phyloP scores from a whole-genome alignment of 1,284 basidiomycete genomes.

The Cutaneotrichosporon daszewskae region DNA sequence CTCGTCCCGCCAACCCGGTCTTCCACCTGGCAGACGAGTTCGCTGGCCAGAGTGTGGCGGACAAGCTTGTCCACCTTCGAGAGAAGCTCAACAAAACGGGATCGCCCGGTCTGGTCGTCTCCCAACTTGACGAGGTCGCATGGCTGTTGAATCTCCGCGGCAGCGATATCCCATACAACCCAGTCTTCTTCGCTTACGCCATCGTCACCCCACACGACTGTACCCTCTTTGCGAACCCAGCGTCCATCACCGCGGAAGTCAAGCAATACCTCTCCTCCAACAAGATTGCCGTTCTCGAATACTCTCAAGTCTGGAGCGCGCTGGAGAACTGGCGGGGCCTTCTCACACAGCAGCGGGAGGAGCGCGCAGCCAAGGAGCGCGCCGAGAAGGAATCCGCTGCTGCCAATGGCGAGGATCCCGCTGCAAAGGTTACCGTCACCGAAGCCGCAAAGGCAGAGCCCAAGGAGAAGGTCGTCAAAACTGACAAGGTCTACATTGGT shows the following conservation, averaged over 20 bases:
- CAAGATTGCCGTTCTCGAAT: slow-evolving; percentile 64
- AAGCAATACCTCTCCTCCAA: slow-evolving; percentile 56
- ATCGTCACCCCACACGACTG: slow-evolving; percentile 65
- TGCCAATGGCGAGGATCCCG: slow-evolving; percentile 5
- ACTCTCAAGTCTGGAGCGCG: slow-evolving; percentile 58
- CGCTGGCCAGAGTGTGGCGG: slow-evolving; percentile 58
- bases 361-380: slow-evolving; percentile 6
- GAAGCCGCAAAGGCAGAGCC: slow-evolving; percentile 1
- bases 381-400: slow-evolving; percentile 1
- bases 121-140: slow-evolving; percentile 79
- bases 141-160: slow-evolving; percentile 95
- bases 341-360: slow-evolving; percentile 13
- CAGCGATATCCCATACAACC: slow-evolving; percentile 87
- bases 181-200: slow-evolving; percentile 92
- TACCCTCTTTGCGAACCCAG: slow-evolving; percentile 66
- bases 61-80: slow-evolving; percentile 65
- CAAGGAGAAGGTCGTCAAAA: slow-evolving; percentile 34
- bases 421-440: slow-evolving; percentile 3
- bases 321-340: slow-evolving; percentile 25
- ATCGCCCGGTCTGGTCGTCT: slow-evolving; percentile 65
- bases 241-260: slow-evolving; percentile 59
- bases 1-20: slow-evolving; percentile 64
- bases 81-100: slow-evolving; percentile 62
- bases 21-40: slow-evolving; percentile 63
- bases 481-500: slow-evolving; percentile 53